Percentiles rank a stretch among this genome's conserved stretches.
phyloP scores from a whole-genome alignment of 2,329 filamentous ascomycete genomes.

The Pezicula radicicola region DNA sequence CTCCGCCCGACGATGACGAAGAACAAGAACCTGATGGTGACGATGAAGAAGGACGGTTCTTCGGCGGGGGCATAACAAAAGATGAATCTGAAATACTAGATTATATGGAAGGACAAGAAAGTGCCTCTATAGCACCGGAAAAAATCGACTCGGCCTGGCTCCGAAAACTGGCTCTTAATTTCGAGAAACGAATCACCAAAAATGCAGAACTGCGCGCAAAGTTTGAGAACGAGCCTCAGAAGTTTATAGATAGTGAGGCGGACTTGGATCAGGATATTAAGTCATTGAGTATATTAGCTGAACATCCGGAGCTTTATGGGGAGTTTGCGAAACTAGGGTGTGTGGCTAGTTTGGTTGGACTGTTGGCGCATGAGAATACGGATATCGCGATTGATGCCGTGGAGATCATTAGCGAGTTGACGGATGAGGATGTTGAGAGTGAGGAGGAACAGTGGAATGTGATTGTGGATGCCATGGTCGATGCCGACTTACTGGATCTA shows the following conservation, averaged over 20 bases:
- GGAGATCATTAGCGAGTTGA: constrained; percentile 86
- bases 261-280: constrained; percentile 90
- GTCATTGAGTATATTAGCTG: constrained; percentile 77
- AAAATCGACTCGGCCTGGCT: constrained; percentile 85
- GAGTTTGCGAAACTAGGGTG: constrained; percentile 77
- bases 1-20: constrained; percentile 52
- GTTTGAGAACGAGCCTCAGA: constrained; percentile 74
- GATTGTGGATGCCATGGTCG: constrained; percentile 65
- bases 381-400: constrained; percentile 92
- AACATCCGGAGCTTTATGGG: constrained; percentile 79
- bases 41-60: constrained; percentile 93
- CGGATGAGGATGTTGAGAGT: constrained; percentile 86
- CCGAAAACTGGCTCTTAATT: constrained; percentile 73
- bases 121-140: constrained; percentile 48
- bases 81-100: constrained; percentile 82
- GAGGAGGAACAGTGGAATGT: constrained; percentile 77
- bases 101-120: constrained; percentile 72
- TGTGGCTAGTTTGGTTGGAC: constrained; percentile 68
- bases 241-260: constrained; percentile 82
- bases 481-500: constrained; percentile 70
- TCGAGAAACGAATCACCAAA: constrained; percentile 87
- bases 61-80: constrained; percentile 83
- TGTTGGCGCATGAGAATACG: constrained; percentile 93
- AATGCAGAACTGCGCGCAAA: constrained; percentile 88
- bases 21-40: constrained; percentile 56